phyloP scores from a whole-genome alignment of 1,139 yeast species.

The Taphrina pruni region DNA sequence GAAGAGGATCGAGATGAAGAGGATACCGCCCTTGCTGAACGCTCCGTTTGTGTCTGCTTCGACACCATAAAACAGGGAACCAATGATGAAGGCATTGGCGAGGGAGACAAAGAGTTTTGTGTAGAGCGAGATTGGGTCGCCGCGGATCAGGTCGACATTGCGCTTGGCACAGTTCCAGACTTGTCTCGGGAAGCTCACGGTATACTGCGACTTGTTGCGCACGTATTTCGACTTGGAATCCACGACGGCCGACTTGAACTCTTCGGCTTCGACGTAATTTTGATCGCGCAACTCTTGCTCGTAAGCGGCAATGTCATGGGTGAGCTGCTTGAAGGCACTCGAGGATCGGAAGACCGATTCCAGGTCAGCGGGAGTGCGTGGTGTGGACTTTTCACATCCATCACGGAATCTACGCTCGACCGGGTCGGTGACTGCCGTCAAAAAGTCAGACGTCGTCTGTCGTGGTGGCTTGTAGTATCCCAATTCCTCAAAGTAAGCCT shows the following conservation, averaged over 20 bases:
- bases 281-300: constrained; percentile 40
- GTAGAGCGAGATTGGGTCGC: constrained; percentile 37
- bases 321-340: constrained; percentile 56
- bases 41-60: constrained; percentile 60
- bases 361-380: constrained; percentile 71
- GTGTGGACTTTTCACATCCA: constrained; percentile 65
- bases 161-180: constrained; percentile 49
- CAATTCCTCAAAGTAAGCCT: constrained; percentile 65
- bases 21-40: constrained; percentile 68
- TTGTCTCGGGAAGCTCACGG: constrained; percentile 50
- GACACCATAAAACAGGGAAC: constrained; percentile 74
- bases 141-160: constrained; percentile 37
- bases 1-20: constrained; percentile 78
- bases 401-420: constrained; percentile 36
- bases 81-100: constrained; percentile 57
- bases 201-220: constrained; percentile 52
- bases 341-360: constrained; percentile 69
- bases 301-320: constrained; percentile 55
- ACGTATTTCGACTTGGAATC: constrained; percentile 52
- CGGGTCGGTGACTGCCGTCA: constrained; percentile 55
- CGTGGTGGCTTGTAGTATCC: constrained; percentile 74
- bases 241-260: constrained; percentile 49
- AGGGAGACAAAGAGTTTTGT: constrained; percentile 58
- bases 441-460: constrained; percentile 81
- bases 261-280: constrained; percentile 19